A percentile compares a stretch with the other conserved stretches of the same genome.
Evolutionary conservation across 768 basidiomycete genomes (phyloP).

Genomic region (Mycena vulgaris): DNA sequence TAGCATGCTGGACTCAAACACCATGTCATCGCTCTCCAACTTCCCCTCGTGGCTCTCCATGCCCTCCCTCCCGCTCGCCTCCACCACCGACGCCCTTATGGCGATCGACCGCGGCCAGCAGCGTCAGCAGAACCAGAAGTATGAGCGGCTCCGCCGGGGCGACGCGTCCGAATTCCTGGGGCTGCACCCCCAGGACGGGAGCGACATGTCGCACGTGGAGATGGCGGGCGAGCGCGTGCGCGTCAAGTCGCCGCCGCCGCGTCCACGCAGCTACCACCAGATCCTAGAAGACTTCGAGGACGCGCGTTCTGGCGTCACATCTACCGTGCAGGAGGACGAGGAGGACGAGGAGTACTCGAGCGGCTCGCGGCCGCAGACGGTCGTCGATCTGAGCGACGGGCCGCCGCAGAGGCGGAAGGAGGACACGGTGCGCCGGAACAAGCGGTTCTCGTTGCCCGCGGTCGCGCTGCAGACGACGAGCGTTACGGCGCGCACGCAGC

Average conservation of each 20-base stretch:
- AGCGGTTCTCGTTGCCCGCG: conserved; percentile 85
- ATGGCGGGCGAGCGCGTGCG: conserved; percentile 48
- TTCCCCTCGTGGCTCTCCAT: conserved; percentile 72
- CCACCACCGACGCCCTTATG: conserved; percentile 64
- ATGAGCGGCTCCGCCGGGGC: conserved; percentile 39
- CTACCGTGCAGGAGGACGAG: conserved; percentile 37
- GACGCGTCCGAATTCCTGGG: conserved; percentile 37
- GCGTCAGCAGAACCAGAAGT: conserved; percentile 38
- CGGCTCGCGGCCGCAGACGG: conserved; percentile 16
- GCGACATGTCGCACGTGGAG: conserved; percentile 33
- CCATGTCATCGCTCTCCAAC: conserved; percentile 66
- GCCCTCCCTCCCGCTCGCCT: conserved; percentile 62
- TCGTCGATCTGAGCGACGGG: conserved; percentile 30
- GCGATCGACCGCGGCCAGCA: conserved; percentile 52
- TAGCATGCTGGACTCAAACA: conserved; percentile 45
- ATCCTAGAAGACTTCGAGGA: conserved; percentile 75
- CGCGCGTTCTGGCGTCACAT: conserved; percentile 44
- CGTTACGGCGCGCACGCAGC: conserved; percentile 72
- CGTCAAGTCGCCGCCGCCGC: conserved; percentile 54
- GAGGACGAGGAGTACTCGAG: conserved; percentile 6
- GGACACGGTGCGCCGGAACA: conserved; percentile 73
- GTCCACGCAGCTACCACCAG: conserved; percentile 77
- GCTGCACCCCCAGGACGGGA: conserved; percentile 15
- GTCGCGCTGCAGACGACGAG: conserved; percentile 81
- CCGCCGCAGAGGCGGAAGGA: conserved; percentile 58